Percentiles rank a stretch among this genome's conserved stretches.
These are phyloP conservation scores for Colletotrichum coccodes DNA, from an alignment of 2,329 filamentous ascomycete species.

Conservation along the genomic window DNA sequence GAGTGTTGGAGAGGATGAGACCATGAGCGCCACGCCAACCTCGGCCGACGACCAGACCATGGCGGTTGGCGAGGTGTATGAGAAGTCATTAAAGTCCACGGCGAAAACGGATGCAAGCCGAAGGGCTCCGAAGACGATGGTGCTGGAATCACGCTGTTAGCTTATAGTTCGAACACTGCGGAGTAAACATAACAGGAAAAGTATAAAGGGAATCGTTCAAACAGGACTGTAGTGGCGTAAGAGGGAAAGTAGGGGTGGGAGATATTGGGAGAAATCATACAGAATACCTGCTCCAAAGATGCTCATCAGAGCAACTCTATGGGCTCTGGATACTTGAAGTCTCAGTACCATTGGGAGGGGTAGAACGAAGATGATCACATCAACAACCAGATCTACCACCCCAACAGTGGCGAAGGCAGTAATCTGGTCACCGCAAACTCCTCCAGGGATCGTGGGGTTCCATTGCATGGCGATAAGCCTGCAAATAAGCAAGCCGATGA, in stretches of 20 bases:
- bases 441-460: slow-evolving; percentile 34
- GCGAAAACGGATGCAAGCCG: slow-evolving; percentile 35
- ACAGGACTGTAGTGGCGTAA: no score
- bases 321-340: slow-evolving; percentile 56
- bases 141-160: not conserved
- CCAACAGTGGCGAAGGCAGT: slow-evolving; percentile 42
- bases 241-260: no score
- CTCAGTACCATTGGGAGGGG: slow-evolving; percentile 71
- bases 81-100: slow-evolving; percentile 38
- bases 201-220: no score
- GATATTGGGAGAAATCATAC: no score
- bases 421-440: slow-evolving; percentile 45
- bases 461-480: slow-evolving; percentile 32
- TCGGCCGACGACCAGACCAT: slow-evolving; percentile 40
- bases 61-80: slow-evolving; percentile 35
- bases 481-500: slow-evolving; percentile 34
- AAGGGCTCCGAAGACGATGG: slow-evolving; percentile 45
- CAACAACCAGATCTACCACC: slow-evolving; percentile 64
- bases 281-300: slow-evolving; percentile 44
- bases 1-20: slow-evolving; percentile 38
- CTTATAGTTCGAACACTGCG: no score
- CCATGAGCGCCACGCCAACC: slow-evolving; percentile 38
- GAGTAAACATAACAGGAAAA: no score
- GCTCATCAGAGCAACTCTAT: slow-evolving; percentile 41
- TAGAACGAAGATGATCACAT: slow-evolving; percentile 71